These are phyloP conservation scores for Astrothelium macrocarpum DNA, from an alignment of 495 filamentous ascomycete species.

Conservation along the genomic window DNA sequence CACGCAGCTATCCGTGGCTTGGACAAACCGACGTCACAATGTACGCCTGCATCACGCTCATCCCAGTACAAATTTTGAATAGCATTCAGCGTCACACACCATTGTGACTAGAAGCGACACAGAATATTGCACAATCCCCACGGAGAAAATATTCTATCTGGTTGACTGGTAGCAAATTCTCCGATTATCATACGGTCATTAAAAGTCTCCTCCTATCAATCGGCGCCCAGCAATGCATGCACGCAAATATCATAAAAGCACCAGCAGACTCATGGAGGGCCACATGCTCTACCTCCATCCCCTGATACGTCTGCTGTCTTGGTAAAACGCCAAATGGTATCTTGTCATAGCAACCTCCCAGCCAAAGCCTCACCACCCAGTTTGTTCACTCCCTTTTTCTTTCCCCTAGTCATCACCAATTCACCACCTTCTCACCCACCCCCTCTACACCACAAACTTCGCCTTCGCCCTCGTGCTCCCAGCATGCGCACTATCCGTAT, in stretches of 20 bases:
- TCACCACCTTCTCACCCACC: background rate
- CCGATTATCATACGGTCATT: background rate
- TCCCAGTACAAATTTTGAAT: background rate
- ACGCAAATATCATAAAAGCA: constrained; percentile 2
- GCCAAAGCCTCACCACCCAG: too few species aligned
- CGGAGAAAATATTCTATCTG: background rate
- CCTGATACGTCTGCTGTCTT: background rate
- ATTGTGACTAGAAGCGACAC: too few species aligned
- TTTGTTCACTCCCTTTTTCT: too few species aligned
- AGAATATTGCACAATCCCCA: too few species aligned
- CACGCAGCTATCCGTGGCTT: background rate
- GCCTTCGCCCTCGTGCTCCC: constrained; percentile 93
- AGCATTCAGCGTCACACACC: too few species aligned
- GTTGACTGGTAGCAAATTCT: background rate
- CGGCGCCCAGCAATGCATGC: constrained; percentile 6
- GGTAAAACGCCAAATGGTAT: background rate
- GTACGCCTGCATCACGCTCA: background rate
- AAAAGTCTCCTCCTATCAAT: background rate
- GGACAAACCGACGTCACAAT: background rate
- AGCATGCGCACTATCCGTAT: constrained; percentile 84
- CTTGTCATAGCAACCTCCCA: background rate
- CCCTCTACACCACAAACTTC: constrained; percentile 71
- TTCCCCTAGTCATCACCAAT: too few species aligned
- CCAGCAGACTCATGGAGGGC: constrained; percentile 12
- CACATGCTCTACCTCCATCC: constrained; percentile 18